Evolutionary conservation across 2,329 filamentous ascomycete genomes (phyloP).

Genomic region (Exserohilum rostratum): DNA sequence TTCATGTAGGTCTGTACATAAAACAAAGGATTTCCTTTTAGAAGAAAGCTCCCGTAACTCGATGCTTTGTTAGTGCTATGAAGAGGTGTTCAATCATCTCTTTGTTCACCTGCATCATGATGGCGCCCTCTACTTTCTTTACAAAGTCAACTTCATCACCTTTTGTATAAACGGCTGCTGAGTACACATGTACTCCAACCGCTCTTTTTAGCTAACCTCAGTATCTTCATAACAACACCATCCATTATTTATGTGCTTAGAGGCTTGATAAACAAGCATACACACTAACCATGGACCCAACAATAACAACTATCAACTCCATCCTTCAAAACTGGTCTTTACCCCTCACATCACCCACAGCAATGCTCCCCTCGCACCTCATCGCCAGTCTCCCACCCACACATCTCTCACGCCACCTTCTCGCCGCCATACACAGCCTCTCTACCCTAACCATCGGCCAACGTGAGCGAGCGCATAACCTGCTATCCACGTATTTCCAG

Average conservation of each 20-base stretch:
- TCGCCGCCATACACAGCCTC: conserved; percentile 9
- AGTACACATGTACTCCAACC: too few species aligned
- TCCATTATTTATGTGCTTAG: background rate
- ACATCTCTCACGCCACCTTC: background rate
- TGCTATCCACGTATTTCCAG: conserved; percentile 19
- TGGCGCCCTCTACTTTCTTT: too few species aligned
- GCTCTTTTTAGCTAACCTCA: too few species aligned
- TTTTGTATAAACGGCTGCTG: too few species aligned
- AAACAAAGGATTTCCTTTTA: too few species aligned
- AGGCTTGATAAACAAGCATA: too few species aligned
- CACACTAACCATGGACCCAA: background rate
- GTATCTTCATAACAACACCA: background rate
- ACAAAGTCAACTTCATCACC: too few species aligned
- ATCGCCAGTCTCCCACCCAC: background rate
- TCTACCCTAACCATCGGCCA: conserved; percentile 16
- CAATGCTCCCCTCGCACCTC: conserved; percentile 1
- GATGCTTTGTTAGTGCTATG: too few species aligned
- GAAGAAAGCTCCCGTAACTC: too few species aligned
- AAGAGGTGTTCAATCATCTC: too few species aligned
- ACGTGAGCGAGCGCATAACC: conserved; percentile 16
- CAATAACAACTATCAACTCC: background rate
- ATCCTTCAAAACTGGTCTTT: conserved; percentile 13
- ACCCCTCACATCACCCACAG: background rate
- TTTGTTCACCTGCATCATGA: too few species aligned
- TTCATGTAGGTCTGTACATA: too few species aligned